Conservation (phyloP, 768 basidiomycete species). For the Auricularia sp. region DNA sequence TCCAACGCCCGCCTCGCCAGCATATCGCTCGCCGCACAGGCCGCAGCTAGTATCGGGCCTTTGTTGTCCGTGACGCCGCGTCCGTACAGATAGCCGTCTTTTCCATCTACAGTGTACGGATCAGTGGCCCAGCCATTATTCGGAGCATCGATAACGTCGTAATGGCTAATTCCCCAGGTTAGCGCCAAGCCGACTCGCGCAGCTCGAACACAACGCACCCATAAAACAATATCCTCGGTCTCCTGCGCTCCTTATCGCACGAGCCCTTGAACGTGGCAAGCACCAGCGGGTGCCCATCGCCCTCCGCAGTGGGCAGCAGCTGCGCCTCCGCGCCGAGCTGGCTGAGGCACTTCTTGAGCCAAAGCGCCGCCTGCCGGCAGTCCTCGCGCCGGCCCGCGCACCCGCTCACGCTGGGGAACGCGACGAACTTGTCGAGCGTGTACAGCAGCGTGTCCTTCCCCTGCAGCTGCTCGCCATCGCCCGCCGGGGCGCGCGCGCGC, state of each 20-base stretch:
- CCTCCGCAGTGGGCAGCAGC: neutral
- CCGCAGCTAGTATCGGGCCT: conserved; percentile 85
- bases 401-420: conserved; percentile 78
- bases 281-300: conserved; percentile 76
- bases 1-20: conserved; percentile 62
- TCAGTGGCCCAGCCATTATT: conserved; percentile 66
- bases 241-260: conserved; percentile 36
- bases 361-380: conserved; percentile 89
- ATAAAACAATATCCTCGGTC: conserved; percentile 80
- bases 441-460: conserved; percentile 59
- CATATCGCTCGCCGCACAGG: conserved; percentile 79
- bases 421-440: conserved; percentile 75
- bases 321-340: conserved; percentile 77
- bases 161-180: conserved; percentile 47
- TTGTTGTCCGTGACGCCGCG: conserved; percentile 92
- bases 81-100: conserved; percentile 85
- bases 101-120: conserved; percentile 72
- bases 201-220: conserved; percentile 38
- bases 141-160: conserved; percentile 86
- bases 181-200: neutral
- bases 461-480: neutral
- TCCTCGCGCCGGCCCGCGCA: conserved; percentile 60
- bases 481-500: neutral
- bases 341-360: conserved; percentile 77
- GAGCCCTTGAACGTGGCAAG: conserved; percentile 77